A percentile compares a stretch with the other conserved stretches of the same genome.
Conservation (phyloP, 768 basidiomycete species). For the Trametopsis cervina region DNA sequence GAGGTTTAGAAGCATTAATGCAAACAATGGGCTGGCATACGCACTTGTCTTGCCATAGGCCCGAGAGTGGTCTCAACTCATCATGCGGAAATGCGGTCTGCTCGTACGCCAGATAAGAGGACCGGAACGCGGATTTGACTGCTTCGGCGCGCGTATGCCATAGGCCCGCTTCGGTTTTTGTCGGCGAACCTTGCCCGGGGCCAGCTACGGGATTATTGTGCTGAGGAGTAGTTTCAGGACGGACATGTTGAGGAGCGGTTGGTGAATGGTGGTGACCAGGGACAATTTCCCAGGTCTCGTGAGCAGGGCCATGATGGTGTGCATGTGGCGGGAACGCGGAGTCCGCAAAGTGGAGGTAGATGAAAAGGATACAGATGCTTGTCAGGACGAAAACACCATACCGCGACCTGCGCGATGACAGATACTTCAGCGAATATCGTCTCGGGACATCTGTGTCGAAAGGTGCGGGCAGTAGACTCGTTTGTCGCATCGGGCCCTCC, state of each 20-base stretch:
- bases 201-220: no score
- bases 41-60: slow-evolving; percentile 43
- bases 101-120: slow-evolving; percentile 65
- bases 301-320: no score
- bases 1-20: not conserved
- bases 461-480: not conserved
- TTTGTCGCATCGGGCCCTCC: not conserved
- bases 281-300: no score
- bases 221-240: not conserved
- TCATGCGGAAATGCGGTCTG: slow-evolving; percentile 55
- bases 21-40: slow-evolving; percentile 12
- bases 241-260: not conserved
- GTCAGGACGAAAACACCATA: not conserved
- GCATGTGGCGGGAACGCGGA: not conserved
- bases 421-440: no score
- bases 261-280: not conserved
- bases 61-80: slow-evolving; percentile 50
- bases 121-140: slow-evolving; percentile 55
- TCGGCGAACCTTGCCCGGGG: no score
- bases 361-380: not conserved
- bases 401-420: not conserved
- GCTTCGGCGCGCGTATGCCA: slow-evolving; percentile 48
- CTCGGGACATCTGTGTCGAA: not conserved
- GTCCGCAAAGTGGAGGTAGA: not conserved
- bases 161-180: slow-evolving; percentile 2